A percentile compares a stretch with the other conserved stretches of the same genome.
Evolutionary conservation across 257 asterid genomes (phyloP).

Genomic region (Solanum corneliomulleri): DNA sequence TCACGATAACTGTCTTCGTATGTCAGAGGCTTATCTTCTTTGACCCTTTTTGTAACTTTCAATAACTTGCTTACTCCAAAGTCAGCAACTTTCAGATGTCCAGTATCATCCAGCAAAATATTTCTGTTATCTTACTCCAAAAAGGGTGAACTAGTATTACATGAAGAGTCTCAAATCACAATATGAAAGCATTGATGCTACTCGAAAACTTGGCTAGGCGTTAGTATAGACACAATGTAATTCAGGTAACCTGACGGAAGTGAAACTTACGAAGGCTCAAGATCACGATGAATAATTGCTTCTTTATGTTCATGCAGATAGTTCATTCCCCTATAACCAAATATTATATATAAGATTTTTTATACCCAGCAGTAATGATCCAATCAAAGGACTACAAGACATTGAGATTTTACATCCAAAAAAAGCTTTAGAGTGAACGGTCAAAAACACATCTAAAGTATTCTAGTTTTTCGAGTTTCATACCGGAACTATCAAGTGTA

Average conservation of each 20-base stretch:
- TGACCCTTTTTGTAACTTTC: conserved; percentile 53
- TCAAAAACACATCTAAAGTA: neutral
- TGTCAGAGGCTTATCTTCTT: conserved; percentile 48
- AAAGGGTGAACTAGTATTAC: neutral
- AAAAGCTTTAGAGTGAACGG: neutral
- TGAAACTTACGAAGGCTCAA: conserved; percentile 87
- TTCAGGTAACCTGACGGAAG: neutral
- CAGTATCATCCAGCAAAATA: conserved; percentile 86
- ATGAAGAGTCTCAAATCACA: neutral
- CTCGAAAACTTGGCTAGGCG: neutral
- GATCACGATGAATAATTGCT: conserved; percentile 86
- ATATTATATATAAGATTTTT: neutral
- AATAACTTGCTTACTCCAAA: conserved; percentile 89
- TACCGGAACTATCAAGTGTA: no score
- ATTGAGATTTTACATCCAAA: neutral
- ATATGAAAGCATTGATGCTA: neutral
- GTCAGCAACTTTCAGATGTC: conserved; percentile 94
- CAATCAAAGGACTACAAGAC: neutral
- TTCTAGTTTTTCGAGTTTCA: no score
- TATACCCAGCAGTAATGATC: neutral
- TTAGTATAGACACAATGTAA: neutral
- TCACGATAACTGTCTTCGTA: conserved; percentile 62
- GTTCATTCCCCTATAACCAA: conserved; percentile 82
- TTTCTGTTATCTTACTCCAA: conserved; percentile 47
- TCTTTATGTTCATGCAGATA: conserved; percentile 71